Conservation (phyloP, 257 asterid genomes). For the Verbena officinalis region DNA sequence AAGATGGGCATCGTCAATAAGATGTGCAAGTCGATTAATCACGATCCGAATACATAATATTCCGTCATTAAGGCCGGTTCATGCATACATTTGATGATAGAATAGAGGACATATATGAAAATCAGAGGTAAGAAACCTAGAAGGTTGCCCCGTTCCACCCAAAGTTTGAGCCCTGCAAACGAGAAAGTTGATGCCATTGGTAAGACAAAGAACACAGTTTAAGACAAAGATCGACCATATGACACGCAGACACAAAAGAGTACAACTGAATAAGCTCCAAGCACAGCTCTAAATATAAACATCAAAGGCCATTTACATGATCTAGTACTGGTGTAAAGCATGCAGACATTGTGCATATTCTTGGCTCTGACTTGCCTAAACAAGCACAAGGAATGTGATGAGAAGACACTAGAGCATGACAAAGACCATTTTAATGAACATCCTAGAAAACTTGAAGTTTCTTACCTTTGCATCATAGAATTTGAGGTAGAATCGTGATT, state of each 20-base stretch:
- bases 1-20: constrained; percentile 7
- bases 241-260: constrained; percentile 6
- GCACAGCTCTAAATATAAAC: constrained; percentile 20
- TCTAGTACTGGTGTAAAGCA: constrained; percentile 82
- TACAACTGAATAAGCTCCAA: constrained; percentile 15
- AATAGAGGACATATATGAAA: constrained; percentile 4
- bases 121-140: neutral
- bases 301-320: constrained; percentile 57
- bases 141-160: constrained; percentile 17
- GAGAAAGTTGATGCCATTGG: too few relatives aligned
- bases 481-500: constrained; percentile 86
- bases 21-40: constrained; percentile 16
- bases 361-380: constrained; percentile 85
- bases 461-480: constrained; percentile 88
- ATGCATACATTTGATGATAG: constrained; percentile 7
- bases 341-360: constrained; percentile 89
- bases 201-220: constrained; percentile 2
- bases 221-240: neutral
- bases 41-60: constrained; percentile 17
- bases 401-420: constrained; percentile 47
- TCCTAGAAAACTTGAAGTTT: constrained; percentile 30
- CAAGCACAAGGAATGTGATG: constrained; percentile 68
- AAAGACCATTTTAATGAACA: constrained; percentile 32
- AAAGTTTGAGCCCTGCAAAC: constrained; percentile 46
- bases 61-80: constrained; percentile 8